Evolutionary conservation across 2,329 filamentous ascomycete species (phyloP), one percentile per base, ranked within the genome.

Genomic region (Phialophora expanda): DNA sequence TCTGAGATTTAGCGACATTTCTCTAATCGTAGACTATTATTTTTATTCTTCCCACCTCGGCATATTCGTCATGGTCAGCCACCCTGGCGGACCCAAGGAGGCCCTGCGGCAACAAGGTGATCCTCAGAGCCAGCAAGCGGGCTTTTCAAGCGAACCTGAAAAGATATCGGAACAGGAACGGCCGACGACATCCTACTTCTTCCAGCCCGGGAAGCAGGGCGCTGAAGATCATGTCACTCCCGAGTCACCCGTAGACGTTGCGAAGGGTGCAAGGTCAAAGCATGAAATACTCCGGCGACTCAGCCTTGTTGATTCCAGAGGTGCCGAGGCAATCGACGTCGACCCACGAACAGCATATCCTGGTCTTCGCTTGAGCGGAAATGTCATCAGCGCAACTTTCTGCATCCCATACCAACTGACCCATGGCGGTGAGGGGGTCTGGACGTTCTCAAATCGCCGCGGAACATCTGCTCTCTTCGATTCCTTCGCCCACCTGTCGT

Each of bases 391-490:
- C 70, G 87, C 85, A 24, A 84, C 85, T 12, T 87, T 88, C 70
- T 86, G 84, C 69, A 84, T 89, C 26, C 87, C 87, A 1, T 88
- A 88, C 77, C 85, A 83, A 69, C 76, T 89, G 48, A 79, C 79
- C 26, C 84, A 84, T 70, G 79, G 81, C 38, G 76, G 81, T 24
- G 82, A 82, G 17, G 80, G 80, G 24, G 82, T 86, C 68, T 89
- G 86, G 86, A 87, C 91, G 75, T 81, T 97, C 62, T 87, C 87
- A 72, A 83, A 88, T 67, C 90, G 93, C 28, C 90, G 90, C 67
- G 94, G 94, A 62, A 94, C 93, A 65, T 97, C 94, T 12, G 93
- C 94, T 17, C 85, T 98, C 38, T 96, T 96, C 79, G 93, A 97
- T 77, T 93, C 93, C 9, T 93, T 98, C 74, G 87, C 89, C 63